Evolutionary conservation across 2,329 filamentous ascomycete species (phyloP), one percentile per base, ranked within the genome.

Genomic region (Pseudofabraea citricarpa): DNA sequence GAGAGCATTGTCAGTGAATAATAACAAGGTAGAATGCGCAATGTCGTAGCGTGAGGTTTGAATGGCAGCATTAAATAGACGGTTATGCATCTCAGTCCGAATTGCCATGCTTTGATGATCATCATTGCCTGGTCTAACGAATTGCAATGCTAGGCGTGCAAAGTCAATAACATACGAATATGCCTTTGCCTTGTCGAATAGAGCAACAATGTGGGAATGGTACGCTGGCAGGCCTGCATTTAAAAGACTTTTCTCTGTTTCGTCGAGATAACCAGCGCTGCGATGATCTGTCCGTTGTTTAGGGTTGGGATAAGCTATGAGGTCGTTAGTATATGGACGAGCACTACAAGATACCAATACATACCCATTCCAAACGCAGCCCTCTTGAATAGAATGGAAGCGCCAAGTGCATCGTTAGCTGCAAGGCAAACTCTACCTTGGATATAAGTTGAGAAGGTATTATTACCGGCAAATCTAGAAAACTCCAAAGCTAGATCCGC

Each of bases 111-210:
- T 23, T 22, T 54, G 43, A 10, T 44, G 24, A 33, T 55, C 44
- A 2, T 44, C 36, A n/a, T 23, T 47, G 5, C 27, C 40, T 18
- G 44, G 31, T 35, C 45, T 52, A 27, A 58, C 44, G 49, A 87
- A 85, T 56, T 88, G 82, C 32, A 94, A 70, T 5, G 87, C 83
- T 19, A 90, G 70, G 29, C 81, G 77, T 29, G 87, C 83, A 69
- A 95, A 96, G 52, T 95, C 87, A 5, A 89, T 78, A 31, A 94
- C 87, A 56, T 85, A 87, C 2, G 87, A 85, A 62, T 87, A 87
- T 1, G 84, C 81, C 53, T 83, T 85, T 33, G 80, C 77, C 54
- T 78, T 79, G 61, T 96, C 90, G 58, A 87, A 97, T 1, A 98
- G 73, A 16, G 80, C 75, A 10, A 90, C 77, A 40, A 97, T 78